Conservation (phyloP, 306 rosid species). For the Malus asiatica region DNA sequence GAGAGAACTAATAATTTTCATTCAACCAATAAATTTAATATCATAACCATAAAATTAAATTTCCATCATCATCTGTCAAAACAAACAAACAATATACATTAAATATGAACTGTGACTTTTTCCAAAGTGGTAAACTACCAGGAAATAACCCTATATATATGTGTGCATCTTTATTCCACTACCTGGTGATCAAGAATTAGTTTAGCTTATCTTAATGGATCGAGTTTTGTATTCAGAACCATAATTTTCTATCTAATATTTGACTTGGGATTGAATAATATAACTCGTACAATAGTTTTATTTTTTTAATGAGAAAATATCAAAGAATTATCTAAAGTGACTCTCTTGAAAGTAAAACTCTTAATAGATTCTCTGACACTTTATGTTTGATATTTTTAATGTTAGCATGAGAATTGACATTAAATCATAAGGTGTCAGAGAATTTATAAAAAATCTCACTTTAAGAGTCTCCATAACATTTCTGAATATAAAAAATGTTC, state of each 20-base stretch:
- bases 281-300: not conserved
- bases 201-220: not conserved
- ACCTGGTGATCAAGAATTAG: not conserved
- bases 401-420: no score
- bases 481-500: no score
- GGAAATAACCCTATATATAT: not conserved
- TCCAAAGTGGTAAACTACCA: not conserved
- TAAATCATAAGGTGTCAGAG: no score
- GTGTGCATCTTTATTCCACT: no score
- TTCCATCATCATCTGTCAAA: not conserved
- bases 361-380: no score
- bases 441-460: rapidly evolving
- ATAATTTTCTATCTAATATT: not conserved
- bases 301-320: not conserved
- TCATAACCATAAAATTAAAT: no score
- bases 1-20: no score
- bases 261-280: not conserved
- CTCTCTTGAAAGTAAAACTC: no score
- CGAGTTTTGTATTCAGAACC: not conserved
- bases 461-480: no score
- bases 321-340: no score
- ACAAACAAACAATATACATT: not conserved
- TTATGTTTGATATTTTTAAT: no score
- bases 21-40: no score
- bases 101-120: not conserved